These are phyloP conservation scores for Penicillium lagena DNA, from an alignment of 495 filamentous ascomycete species.

Conservation along the genomic window DNA sequence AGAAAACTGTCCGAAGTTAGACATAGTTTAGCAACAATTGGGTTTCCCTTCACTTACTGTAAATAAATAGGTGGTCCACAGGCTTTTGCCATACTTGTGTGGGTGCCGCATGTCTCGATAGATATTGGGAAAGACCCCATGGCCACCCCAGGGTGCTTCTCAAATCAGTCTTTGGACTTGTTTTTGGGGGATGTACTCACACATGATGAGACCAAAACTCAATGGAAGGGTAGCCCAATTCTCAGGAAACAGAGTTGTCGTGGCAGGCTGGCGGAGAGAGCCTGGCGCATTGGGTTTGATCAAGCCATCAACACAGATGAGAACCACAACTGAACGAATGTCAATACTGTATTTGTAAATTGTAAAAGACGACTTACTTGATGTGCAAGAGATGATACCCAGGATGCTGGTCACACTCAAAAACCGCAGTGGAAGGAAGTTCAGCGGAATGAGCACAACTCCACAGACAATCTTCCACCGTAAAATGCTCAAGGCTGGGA, in stretches of 20 bases:
- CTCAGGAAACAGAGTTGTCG: constrained; percentile 64
- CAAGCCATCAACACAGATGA: constrained; percentile 79
- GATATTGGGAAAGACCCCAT: constrained; percentile 93
- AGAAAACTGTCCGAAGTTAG: constrained; percentile 49
- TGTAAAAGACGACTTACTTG: constrained; percentile 53
- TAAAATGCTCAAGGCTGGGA: constrained; percentile 63
- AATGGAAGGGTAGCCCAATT: constrained; percentile 90
- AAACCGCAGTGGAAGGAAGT: constrained; percentile 76
- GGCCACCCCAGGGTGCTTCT: constrained; percentile 84
- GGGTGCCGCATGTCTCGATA: constrained; percentile 98
- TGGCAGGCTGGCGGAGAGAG: constrained; percentile 76
- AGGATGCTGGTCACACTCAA: constrained; percentile 87
- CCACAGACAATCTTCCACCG: constrained; percentile 88
- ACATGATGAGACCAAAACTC: constrained; percentile 92
- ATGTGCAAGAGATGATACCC: constrained; percentile 80
- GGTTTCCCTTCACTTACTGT: constrained; percentile 52
- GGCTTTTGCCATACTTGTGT: constrained; percentile 68
- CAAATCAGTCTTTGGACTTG: background rate
- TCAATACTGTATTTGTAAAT: constrained; percentile 1
- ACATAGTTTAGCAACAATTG: background rate
- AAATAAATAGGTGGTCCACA: constrained; percentile 82
- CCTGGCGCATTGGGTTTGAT: constrained; percentile 76
- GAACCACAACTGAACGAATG: constrained; percentile 57
- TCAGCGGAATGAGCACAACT: constrained; percentile 72
- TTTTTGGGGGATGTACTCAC: constrained; percentile 23